Evolutionary conservation across 148 eudicot genomes (phyloP).

Genomic region (Fagopyrum esculentum): DNA sequence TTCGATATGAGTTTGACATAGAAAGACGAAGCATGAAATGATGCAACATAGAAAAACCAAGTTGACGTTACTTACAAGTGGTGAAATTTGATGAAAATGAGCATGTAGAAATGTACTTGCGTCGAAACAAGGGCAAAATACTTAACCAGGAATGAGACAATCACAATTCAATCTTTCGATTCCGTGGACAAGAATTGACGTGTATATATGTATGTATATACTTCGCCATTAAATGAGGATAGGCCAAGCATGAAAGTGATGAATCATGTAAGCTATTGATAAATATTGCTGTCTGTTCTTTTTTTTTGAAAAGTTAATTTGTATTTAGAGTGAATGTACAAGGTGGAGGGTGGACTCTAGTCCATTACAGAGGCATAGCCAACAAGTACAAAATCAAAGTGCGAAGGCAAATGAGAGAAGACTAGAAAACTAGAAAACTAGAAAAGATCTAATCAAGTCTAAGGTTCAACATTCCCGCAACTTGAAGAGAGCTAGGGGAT

Average conservation of each 20-base stretch:
- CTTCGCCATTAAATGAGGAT: background rate
- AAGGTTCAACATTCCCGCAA: too few species aligned
- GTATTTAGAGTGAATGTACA: too few species aligned
- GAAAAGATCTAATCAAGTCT: too few species aligned
- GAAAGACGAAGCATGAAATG: background rate
- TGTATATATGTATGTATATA: background rate
- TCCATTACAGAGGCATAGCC: too few species aligned
- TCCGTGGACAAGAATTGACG: background rate
- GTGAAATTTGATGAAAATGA: background rate
- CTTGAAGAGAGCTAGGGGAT: too few species aligned
- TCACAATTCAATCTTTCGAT: background rate
- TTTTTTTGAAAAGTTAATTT: too few species aligned
- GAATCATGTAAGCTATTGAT: slow-evolving; percentile 1
- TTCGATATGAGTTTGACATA: background rate
- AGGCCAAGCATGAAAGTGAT: slow-evolving; percentile 12
- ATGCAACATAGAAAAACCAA: background rate
- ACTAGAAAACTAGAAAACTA: too few species aligned
- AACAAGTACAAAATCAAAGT: too few species aligned
- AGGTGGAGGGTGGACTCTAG: too few species aligned
- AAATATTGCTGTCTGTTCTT: background rate
- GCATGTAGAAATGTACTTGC: background rate
- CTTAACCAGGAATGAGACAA: background rate
- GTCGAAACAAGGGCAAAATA: background rate
- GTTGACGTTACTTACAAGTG: background rate
- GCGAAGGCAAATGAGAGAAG: too few species aligned